Evolutionary conservation across 192 early-diverging fungal species (phyloP), one percentile per base, ranked within the genome.

Genomic region (Backusella westeae): DNA sequence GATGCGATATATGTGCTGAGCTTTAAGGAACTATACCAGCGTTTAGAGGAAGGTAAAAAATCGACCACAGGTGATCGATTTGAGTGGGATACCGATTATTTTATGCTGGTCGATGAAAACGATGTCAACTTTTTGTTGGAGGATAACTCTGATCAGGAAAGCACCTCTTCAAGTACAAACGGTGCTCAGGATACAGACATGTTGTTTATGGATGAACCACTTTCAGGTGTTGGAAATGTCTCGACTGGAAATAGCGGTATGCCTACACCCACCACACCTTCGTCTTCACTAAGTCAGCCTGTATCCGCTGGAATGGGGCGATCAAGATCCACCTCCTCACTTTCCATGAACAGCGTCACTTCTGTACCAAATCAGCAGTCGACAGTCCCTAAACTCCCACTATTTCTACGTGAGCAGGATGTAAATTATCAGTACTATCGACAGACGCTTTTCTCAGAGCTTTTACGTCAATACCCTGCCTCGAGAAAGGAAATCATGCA

Each of bases 401-500:
- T 88, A 19, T 69, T 88, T 26, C 78, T 86, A 65, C 83, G 86
- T 15, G 89, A 92, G 78, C 85, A 87, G 41, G 88, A 90, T 69
- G 74, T 87, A 0, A 83, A 83, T 12, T 91, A 92, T 77, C 91
- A 92, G 52, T 87, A 86, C 21, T 81, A 86, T 34, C 86, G 90
- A 2, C 74, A 90, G 12, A 71, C 79, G 0, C 72, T 89, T 63
- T 92, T 91, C 66, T 84, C 85, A 17, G 81, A 83, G 23, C 75
- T 91, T 15, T 73, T 92, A 21, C 80, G 77, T 17, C 81, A 89
- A 78, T 90, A 88, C 53, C 91, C 91, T 6, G 82, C 86, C 14
- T 89, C 89, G 0, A 73, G 80, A 26, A 75, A 83, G 26, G 89
- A 90, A 59, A 87, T 89, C 44, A 70, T 87, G 63, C 84, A 88